These are phyloP conservation scores for Cochlearia excelsa DNA, from an alignment of 345 rosid species.

Conservation along the genomic window DNA sequence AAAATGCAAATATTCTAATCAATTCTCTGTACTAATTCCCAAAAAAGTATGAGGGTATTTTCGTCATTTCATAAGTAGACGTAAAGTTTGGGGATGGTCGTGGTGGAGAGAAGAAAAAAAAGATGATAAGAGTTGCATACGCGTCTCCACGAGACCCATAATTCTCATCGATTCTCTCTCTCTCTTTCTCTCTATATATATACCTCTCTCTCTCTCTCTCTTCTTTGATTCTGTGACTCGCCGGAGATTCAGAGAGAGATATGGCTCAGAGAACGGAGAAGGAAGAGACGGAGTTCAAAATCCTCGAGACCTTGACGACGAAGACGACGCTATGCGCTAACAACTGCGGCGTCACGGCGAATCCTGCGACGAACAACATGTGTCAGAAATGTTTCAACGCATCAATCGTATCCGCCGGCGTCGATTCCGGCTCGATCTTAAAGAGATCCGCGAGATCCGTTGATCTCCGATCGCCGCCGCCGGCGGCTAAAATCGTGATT, in stretches of 20 bases:
- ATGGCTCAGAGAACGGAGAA: constrained; percentile 92
- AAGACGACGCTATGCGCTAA: constrained; percentile 51
- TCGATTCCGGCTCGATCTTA: constrained; percentile 38
- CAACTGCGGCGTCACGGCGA: constrained; percentile 82
- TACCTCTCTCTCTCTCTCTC: background rate
- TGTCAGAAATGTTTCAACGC: constrained; percentile 96
- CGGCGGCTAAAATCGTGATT: constrained; percentile 28
- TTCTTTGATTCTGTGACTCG: background rate
- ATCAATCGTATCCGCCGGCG: constrained; percentile 36
- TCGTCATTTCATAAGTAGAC: constrained; percentile 23
- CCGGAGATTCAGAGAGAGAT: constrained; percentile 4
- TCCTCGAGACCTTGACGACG: constrained; percentile 54
- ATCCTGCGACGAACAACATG: constrained; percentile 91
- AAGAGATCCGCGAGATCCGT: constrained; percentile 57
- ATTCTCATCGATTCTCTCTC: constrained; percentile 30
- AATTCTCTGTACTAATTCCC: constrained; percentile 17
- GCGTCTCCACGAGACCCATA: constrained; percentile 87
- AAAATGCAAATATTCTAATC: constrained; percentile 5
- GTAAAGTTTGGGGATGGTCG: constrained; percentile 32
- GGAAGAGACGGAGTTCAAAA: constrained; percentile 95
- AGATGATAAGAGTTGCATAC: constrained; percentile 49
- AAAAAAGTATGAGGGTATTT: constrained; percentile 38
- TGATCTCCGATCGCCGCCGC: constrained; percentile 27
- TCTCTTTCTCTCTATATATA: too few relatives aligned
- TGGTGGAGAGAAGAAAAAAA: constrained; percentile 28